Conservation (phyloP, 164 flowering plant species). For the Vitis rotundifolia region DNA sequence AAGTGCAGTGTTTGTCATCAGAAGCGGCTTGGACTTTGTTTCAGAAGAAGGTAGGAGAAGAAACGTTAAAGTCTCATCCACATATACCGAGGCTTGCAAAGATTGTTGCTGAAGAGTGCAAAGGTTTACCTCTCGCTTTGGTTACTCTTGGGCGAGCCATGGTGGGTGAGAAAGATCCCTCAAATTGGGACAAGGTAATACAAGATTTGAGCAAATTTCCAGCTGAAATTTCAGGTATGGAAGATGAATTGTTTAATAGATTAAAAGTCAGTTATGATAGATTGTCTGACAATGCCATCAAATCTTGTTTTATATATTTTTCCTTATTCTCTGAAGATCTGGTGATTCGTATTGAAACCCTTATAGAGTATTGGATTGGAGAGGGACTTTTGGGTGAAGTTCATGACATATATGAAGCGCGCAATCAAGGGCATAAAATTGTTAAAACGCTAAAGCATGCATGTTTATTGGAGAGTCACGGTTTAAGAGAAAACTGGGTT, state of each 20-base stretch:
- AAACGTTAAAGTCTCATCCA: conserved; percentile 3
- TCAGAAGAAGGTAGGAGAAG: conserved; percentile 11
- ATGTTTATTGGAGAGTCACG: not conserved
- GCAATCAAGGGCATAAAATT: conserved; percentile 1
- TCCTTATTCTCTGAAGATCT: conserved; percentile 10
- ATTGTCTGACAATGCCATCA: not conserved
- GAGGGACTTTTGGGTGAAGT: conserved; percentile 14
- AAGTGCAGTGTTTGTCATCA: conserved; percentile 1
- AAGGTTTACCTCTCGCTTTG: conserved; percentile 22
- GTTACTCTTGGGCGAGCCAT: conserved; percentile 11
- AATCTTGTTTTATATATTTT: conserved; percentile 14
- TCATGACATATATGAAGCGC: not conserved
- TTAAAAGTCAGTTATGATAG: conserved; percentile 19
- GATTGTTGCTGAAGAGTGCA: conserved; percentile 5
- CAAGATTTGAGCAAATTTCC: not conserved
- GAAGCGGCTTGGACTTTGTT: conserved; percentile 20
- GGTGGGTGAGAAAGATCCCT: conserved; percentile 8
- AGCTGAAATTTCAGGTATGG: conserved; percentile 11
- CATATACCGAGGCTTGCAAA: conserved; percentile 4
- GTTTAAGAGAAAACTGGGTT: not conserved
- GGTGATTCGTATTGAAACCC: not conserved
- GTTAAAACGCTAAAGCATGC: conserved; percentile 1
- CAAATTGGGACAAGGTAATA: conserved; percentile 14
- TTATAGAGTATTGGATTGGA: conserved; percentile 17
- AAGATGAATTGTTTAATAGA: not conserved